A percentile compares a stretch with the other conserved stretches of the same genome.
phyloP scores from a whole-genome alignment of 2,329 filamentous ascomycete genomes.

The Dendryphion nanum region DNA sequence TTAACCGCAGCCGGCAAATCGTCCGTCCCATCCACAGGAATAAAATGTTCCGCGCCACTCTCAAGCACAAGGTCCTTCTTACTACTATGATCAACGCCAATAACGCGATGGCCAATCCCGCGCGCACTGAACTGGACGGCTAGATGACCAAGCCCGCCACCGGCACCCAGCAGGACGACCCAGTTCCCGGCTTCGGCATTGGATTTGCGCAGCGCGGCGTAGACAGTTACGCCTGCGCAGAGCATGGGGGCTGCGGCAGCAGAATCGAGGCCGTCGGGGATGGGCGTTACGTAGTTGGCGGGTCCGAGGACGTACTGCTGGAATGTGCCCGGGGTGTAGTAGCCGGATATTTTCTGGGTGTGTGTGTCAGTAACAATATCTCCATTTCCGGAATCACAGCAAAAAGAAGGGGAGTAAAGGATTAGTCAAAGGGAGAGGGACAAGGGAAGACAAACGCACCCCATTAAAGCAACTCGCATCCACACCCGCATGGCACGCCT shows the following conservation, averaged over 20 bases:
- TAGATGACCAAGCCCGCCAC: slow-evolving; percentile 64
- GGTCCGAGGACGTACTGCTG: slow-evolving; percentile 66
- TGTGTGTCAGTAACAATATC: background rate
- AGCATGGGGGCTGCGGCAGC: slow-evolving; percentile 58
- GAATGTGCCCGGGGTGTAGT: slow-evolving; percentile 70
- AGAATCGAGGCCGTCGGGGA: slow-evolving; percentile 60
- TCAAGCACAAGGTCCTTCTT: slow-evolving; percentile 62
- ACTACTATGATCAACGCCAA: slow-evolving; percentile 61
- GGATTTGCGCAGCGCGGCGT: slow-evolving; percentile 62
- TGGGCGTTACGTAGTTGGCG: slow-evolving; percentile 68
- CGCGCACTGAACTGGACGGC: slow-evolving; percentile 27
- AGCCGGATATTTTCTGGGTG: slow-evolving; percentile 56
- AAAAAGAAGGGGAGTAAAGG: background rate
- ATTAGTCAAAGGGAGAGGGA: background rate
- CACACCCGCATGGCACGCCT: slow-evolving; percentile 44
- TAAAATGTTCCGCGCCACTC: slow-evolving; percentile 65
- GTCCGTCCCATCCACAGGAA: slow-evolving; percentile 57
- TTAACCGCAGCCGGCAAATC: slow-evolving; percentile 56
- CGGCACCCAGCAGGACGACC: slow-evolving; percentile 57
- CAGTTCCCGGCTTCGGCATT: slow-evolving; percentile 59
- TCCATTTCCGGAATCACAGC: background rate
- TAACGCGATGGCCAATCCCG: background rate
- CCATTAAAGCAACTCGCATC: slow-evolving; percentile 35
- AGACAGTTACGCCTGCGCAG: slow-evolving; percentile 68
- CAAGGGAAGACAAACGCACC: slow-evolving; percentile 19